Base-by-base conservation (phyloP, 2,329 filamentous ascomycete species). In the Hymenoscyphus occultus region DNA sequence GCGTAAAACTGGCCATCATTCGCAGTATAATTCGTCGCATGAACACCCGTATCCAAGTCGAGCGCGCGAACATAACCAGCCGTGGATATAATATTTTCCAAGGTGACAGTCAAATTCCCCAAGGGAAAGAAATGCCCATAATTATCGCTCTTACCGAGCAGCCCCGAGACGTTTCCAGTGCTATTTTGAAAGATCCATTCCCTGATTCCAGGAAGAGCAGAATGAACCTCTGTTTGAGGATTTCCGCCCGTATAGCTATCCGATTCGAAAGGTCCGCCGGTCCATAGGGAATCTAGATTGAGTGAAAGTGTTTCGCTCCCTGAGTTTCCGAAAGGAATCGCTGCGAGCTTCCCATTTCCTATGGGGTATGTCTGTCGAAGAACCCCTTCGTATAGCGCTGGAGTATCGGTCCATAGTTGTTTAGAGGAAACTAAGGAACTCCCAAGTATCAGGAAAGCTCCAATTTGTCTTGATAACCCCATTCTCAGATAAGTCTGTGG, bases 271-370 rank as follows among this genome's bases (percentile, higher is more conserved):
- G 81, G 81, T 0, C 82, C 82, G 2, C 80, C 81, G 1, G 78
- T 79, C 82, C 81, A 84, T 1, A 84, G 68, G 1, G 76, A 80
- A 64, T 84, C 82, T 19, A 82, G 68, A 60, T 84, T 84, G 45
- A 84, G 63, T 22, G 75, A 77, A 5, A 83, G 61, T 31, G 76
- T 78, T 59, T 83, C 81, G 1, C 72, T 67, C 2, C 78, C 78
- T 0, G 81, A 76, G 16, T 73, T 66, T 0, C 82, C 81, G 63
- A 80, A 80, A 0, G 80, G 76, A 39, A 83, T 77, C 2, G 77
- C 79, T 76, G 78, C 80, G 19, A 83, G 72, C 57, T 76, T 78
- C 1, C 81, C 81, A 73, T 83, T 84, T 13, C 82, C 82, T n/a
- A 83, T 68, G 0, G 79, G 79, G 68, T 81, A 83, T 1, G 74